Base-by-base conservation (phyloP, 2,329 filamentous ascomycete species). In the Colletotrichum trifolii region DNA sequence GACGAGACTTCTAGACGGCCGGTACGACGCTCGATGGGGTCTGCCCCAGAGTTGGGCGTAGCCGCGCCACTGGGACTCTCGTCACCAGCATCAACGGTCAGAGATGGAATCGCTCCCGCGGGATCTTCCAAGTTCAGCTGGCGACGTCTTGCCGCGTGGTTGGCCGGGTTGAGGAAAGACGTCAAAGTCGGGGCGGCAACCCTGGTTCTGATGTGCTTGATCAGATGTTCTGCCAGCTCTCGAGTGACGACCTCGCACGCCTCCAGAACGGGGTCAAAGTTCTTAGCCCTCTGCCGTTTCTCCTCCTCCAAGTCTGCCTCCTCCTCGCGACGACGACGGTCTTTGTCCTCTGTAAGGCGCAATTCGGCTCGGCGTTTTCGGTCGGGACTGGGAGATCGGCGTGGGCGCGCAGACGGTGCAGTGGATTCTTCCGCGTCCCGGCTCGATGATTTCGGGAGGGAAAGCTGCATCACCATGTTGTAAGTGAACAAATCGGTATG, bases 401-500 rank as follows among this genome's bases (percentile, higher is more conserved):
- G 76, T 59, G 40, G 64, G 64, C 56, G 61, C 69, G 68, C 60
- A 73, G 70, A 60, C 68, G 12, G 69, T 69, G 68, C 67, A n/a
- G 49, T 48, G 12, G 54, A 35, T 8, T 60, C 25, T 25, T 25
- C 66, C n/a, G 57, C 49, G 42, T 65, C 63, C 46, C 60, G 65
- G 25, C 38, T 46, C 2, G 69, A 67, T 8, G 63, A 67, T 4
- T 71, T 70, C 57, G 73, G 81, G 64, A 76, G 71, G 67, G 71
- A 91, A 60, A 93, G 89, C 74, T 95, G 91, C 93, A 99, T 97
- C 48, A 89, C 87, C 91, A 99, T 95, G 66, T 80, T 82, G 67
- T 98, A 98, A 2, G 91, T 97, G 80, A 99, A 99, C 68, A 99
- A 87, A 6, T 91, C 87, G 47, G 91, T 90, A 75, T 91, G 90